A percentile compares a stretch with the other conserved stretches of the same genome.
These are phyloP conservation scores for Sporodiniella umbellata DNA, from an alignment of 371 early-diverging fungal species.

Conservation along the genomic window DNA sequence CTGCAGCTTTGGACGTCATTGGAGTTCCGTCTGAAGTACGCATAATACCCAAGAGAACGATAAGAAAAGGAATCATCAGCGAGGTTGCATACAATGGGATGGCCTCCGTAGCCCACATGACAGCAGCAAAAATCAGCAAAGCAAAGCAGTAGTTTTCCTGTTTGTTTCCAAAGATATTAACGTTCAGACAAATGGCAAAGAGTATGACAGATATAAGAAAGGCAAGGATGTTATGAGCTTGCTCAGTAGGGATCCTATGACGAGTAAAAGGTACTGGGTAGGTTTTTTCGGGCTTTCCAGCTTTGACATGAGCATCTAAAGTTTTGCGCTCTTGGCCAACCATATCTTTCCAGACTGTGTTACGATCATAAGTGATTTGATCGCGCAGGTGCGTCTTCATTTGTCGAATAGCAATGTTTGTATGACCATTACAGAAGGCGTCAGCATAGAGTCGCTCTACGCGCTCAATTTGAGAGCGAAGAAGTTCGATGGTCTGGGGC, in stretches of 20 bases:
- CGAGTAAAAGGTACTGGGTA: slow-evolving; percentile 39
- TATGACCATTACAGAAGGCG: slow-evolving; percentile 52
- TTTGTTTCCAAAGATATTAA: slow-evolving; percentile 53
- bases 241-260: slow-evolving; percentile 14
- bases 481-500: slow-evolving; percentile 38
- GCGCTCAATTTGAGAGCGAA: slow-evolving; percentile 52
- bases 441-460: slow-evolving; percentile 65
- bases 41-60: slow-evolving; percentile 71
- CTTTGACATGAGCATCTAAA: slow-evolving; percentile 45
- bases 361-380: slow-evolving; percentile 74
- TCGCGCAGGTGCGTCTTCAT: slow-evolving; percentile 69
- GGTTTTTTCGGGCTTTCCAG: slow-evolving; percentile 40
- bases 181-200: slow-evolving; percentile 54
- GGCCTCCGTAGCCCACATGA: slow-evolving; percentile 75
- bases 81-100: slow-evolving; percentile 86
- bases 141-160: slow-evolving; percentile 70
- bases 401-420: slow-evolving; percentile 55
- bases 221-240: slow-evolving; percentile 23
- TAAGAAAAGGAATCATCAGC: slow-evolving; percentile 71
- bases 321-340: slow-evolving; percentile 68
- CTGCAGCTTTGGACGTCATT: slow-evolving; percentile 69
- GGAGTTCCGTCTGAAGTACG: slow-evolving; percentile 45
- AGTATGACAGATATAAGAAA: slow-evolving; percentile 48
- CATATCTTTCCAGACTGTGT: slow-evolving; percentile 84
- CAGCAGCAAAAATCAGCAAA: slow-evolving; percentile 58